A percentile compares a stretch with the other conserved stretches of the same genome.
phyloP scores from a whole-genome alignment of 1,139 yeast genomes.

The Arxiozyma telluris region DNA sequence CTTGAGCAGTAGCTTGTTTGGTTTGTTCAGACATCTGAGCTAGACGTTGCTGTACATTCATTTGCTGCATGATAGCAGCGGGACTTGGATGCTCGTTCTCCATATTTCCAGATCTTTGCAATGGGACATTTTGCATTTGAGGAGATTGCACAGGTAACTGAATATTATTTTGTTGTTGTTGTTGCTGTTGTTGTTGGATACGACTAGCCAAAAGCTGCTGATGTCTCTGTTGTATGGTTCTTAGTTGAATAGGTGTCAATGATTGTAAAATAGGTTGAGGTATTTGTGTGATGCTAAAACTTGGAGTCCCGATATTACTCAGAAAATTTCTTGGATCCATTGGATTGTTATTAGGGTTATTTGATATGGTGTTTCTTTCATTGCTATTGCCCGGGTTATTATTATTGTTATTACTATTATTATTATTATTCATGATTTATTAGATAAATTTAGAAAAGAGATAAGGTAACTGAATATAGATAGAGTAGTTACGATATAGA shows the following conservation, averaged over 20 bases:
- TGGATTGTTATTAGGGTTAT: not conserved
- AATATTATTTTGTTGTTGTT: conserved; percentile 5
- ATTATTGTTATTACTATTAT: not conserved
- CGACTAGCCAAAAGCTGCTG: conserved; percentile 12
- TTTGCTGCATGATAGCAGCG: conserved; percentile 30
- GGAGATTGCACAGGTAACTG: conserved; percentile 9
- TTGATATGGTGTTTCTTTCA: not conserved
- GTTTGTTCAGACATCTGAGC: conserved; percentile 5
- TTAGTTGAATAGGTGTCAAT: conserved; percentile 30
- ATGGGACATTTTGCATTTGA: conserved; percentile 9
- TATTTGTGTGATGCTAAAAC: conserved; percentile 28
- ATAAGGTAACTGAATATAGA: not conserved
- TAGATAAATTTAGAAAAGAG: not conserved
- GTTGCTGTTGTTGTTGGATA: conserved; percentile 11
- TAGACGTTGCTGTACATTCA: conserved; percentile 36
- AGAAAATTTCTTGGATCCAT: conserved; percentile 11
- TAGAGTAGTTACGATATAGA: not conserved
- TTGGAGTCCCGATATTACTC: conserved; percentile 30
- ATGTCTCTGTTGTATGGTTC: conserved; percentile 27
- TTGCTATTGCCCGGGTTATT: not conserved
- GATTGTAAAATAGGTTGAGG: conserved; percentile 29
- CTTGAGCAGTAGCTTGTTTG: conserved; percentile 1
- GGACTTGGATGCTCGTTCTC: conserved; percentile 3
- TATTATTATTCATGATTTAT: not conserved
- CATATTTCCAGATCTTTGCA: conserved; percentile 1